Evolutionary conservation across 169 alveolate genomes (phyloP), one percentile per base, ranked within the genome.

Genomic region (Plasmodium adleri): DNA sequence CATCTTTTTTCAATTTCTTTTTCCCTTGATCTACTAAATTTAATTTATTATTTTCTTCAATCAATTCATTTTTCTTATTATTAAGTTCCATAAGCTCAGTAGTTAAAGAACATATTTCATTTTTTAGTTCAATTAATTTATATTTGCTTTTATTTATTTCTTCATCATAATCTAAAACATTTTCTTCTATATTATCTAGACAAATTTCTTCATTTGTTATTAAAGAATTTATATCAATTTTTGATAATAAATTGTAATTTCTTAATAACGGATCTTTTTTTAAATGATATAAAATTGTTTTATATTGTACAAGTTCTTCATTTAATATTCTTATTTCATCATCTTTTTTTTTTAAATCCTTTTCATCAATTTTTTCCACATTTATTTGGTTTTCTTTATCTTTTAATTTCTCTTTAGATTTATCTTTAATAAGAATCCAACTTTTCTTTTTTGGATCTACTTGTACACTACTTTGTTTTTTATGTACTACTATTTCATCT

Each of bases 1-100:
- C 45, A 45, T 75, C 88, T 59, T 13, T 17, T 22, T 71, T 80
- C 24, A 5, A 32, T 62, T 12, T 56, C 39, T 68, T 56, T n/a
- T 12, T 39, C 47, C 22, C 88, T 15, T 60, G 52, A n/a, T 10
- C 52, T 9, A 43, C 66, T 64, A 22, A 17, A 43, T 17, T 56
- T 67, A 76, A 64, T 12, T 20, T 50, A 43, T 45, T 43, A 49
- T 80, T 26, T 50, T 62, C 28, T 28, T 80, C 90, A n/a, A 20
- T 60, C 28, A 80, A 13, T 7, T 67, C 90, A 49, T 80, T 80
- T 72, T 80, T 80, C 24, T 32, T 17, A 80, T 80, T 80, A 39
- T 80, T 67, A 22, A 80, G 60, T 63, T 80, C 39, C 72, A 56
- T 67, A 1, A 80, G 17, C 63, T 80, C 90, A 26, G 58, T 68